These are phyloP conservation scores for Paratinospora sagittata DNA, from an alignment of 164 flowering plant genomes.

Conservation along the genomic window DNA sequence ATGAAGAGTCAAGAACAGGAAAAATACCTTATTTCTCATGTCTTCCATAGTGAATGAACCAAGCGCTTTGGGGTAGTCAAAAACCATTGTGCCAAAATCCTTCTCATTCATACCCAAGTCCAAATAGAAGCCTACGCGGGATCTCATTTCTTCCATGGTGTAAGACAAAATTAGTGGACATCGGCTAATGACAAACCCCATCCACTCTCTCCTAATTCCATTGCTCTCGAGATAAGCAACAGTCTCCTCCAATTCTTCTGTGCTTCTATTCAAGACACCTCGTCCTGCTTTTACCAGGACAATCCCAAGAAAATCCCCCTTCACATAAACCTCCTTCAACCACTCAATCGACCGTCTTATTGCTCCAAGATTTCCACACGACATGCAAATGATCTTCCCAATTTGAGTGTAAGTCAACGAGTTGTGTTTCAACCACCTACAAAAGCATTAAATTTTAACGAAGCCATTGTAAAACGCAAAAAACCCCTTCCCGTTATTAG, in stretches of 20 bases:
- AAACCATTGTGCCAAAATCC: slow-evolving; percentile 95
- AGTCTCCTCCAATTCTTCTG: slow-evolving; percentile 59
- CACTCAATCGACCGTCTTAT: slow-evolving; percentile 48
- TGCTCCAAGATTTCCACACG: slow-evolving; percentile 49
- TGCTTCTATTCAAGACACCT: slow-evolving; percentile 39
- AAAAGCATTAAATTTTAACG: slow-evolving; percentile 12
- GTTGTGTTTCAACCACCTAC: slow-evolving; percentile 96
- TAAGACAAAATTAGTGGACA: slow-evolving; percentile 62
- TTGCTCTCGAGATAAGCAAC: slow-evolving; percentile 58
- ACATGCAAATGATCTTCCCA: slow-evolving; percentile 69
- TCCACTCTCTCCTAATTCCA: slow-evolving; percentile 85
- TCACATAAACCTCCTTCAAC: slow-evolving; percentile 72
- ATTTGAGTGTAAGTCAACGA: slow-evolving; percentile 70
- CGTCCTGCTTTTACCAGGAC: slow-evolving; percentile 49
- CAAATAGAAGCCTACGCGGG: slow-evolving; percentile 60
- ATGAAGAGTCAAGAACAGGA: slow-evolving; percentile 2
- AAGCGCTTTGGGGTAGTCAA: slow-evolving; percentile 70
- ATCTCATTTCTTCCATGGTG: slow-evolving; percentile 58
- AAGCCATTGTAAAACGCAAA: slow-evolving; percentile 7
- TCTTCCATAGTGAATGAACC: slow-evolving; percentile 69
- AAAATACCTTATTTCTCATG: slow-evolving; percentile 76
- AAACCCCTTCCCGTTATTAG: background rate
- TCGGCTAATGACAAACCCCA: slow-evolving; percentile 70
- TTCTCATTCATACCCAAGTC: slow-evolving; percentile 71
- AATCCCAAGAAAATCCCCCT: slow-evolving; percentile 56